Conservation (phyloP, 176 grass and related monocot species). For the Saccharum officinarum region DNA sequence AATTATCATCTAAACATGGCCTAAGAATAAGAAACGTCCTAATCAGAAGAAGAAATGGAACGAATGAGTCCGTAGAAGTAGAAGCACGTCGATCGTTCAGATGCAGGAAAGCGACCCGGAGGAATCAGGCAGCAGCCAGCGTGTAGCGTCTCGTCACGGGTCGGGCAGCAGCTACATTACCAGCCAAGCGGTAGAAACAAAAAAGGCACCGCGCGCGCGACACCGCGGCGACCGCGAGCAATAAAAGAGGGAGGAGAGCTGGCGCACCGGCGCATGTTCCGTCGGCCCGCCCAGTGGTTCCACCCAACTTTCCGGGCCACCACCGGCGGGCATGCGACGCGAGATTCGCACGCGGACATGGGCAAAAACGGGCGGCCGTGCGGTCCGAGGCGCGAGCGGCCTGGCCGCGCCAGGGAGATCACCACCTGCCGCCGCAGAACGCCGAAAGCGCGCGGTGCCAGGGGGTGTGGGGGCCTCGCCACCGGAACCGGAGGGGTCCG, state of each 20-base stretch:
- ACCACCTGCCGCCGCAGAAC: not conserved
- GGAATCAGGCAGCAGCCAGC: not conserved
- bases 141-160: not conserved
- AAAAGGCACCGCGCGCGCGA: not conserved
- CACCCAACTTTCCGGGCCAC: not conserved
- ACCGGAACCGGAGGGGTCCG: too few species aligned
- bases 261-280: too few species aligned
- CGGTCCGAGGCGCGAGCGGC: not conserved
- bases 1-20: too few species aligned
- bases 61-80: not conserved
- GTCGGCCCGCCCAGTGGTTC: not conserved
- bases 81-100: not conserved
- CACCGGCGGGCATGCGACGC: not conserved
- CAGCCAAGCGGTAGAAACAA: not conserved
- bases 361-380: not conserved
- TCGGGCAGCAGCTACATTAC: not conserved
- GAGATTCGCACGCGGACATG: conserved; percentile 1
- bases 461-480: not conserved
- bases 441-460: not conserved
- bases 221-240: not conserved
- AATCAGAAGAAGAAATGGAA: not conserved
- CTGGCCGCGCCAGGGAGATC: not conserved
- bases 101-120: not conserved
- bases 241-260: not conserved
- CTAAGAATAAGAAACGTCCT: not conserved